Conservation (phyloP, 352 stramenopile species). For the Hyaloperonospora arabidopsidis region DNA sequence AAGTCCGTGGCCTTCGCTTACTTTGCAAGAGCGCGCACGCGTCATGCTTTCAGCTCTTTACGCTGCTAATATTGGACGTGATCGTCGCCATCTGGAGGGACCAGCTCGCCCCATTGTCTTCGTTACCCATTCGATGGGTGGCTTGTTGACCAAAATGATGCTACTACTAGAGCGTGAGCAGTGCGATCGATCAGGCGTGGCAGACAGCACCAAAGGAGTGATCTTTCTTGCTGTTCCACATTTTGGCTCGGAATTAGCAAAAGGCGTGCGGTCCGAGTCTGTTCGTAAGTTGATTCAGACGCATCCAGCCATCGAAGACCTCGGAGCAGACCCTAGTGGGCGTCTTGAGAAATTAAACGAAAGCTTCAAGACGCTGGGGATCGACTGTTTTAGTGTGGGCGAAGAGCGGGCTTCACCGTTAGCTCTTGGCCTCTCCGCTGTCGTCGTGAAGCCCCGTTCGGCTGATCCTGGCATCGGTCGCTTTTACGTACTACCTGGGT, state of each 20-base stretch:
- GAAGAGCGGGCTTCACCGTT: conserved; percentile 55
- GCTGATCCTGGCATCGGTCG: conserved; percentile 59
- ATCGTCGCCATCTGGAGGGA: conserved; percentile 7
- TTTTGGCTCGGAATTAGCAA: conserved; percentile 71
- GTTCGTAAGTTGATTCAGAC: conserved; percentile 64
- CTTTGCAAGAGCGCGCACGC: conserved; percentile 56
- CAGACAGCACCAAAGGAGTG: conserved; percentile 42
- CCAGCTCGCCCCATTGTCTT: conserved; percentile 59
- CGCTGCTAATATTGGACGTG: conserved; percentile 50
- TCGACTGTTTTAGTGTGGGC: conserved; percentile 67
- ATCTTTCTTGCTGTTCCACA: conserved; percentile 81
- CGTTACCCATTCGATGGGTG: conserved; percentile 84
- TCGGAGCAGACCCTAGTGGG: conserved; percentile 45
- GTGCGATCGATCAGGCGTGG: conserved; percentile 20
- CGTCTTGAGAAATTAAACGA: conserved; percentile 61
- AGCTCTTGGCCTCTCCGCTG: conserved; percentile 56
- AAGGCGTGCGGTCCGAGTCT: conserved; percentile 53
- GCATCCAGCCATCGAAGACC: conserved; percentile 66
- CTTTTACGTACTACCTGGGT: conserved; percentile 53
- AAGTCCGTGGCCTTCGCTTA: conserved; percentile 77
- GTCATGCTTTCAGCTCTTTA: conserved; percentile 71
- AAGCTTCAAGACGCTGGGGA: conserved; percentile 49
- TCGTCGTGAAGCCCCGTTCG: conserved; percentile 72
- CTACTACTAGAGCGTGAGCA: conserved; percentile 43
- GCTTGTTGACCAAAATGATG: conserved; percentile 83